Percentiles rank a stretch among this genome's conserved stretches.
These are phyloP conservation scores for Apium graveolens DNA, from an alignment of 129 eudicot genomes.

Conservation along the genomic window DNA sequence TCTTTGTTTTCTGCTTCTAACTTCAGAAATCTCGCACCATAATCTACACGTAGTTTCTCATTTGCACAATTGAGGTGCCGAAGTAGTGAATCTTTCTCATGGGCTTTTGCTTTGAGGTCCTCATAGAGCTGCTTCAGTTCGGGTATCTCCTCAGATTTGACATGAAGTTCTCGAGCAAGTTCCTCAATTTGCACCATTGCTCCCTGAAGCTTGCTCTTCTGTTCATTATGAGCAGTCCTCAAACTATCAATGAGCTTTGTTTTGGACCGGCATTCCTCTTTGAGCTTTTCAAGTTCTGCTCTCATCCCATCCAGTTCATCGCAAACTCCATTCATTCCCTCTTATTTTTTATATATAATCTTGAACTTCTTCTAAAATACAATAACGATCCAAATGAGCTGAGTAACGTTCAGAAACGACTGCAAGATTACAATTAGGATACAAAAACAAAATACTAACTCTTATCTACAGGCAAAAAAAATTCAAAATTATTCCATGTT, in stretches of 20 bases:
- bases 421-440: background rate
- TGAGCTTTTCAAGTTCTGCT: constrained; percentile 38
- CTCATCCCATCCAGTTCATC: constrained; percentile 42
- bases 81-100: constrained; percentile 35
- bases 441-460: background rate
- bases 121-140: constrained; percentile 37
- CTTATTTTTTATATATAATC: constrained; percentile 11
- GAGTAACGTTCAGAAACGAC: background rate
- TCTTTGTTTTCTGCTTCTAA: constrained; percentile 47
- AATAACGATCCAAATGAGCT: constrained; percentile 4
- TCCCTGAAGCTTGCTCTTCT: constrained; percentile 35
- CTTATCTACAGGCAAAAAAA: background rate
- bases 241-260: constrained; percentile 36
- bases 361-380: constrained; percentile 21
- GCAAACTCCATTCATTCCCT: constrained; percentile 35
- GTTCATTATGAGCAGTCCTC: constrained; percentile 46
- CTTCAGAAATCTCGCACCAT: constrained; percentile 32
- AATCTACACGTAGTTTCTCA: constrained; percentile 39
- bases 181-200: constrained; percentile 37
- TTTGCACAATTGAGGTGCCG: constrained; percentile 36
- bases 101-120: constrained; percentile 42
- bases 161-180: constrained; percentile 39
- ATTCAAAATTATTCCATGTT: background rate
- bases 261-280: constrained; percentile 48
- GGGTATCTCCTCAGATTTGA: constrained; percentile 46